Percentiles rank a stretch among this genome's conserved stretches.
Conservation (phyloP, 176 grass and related monocot species). For the Pharus latifolius region DNA sequence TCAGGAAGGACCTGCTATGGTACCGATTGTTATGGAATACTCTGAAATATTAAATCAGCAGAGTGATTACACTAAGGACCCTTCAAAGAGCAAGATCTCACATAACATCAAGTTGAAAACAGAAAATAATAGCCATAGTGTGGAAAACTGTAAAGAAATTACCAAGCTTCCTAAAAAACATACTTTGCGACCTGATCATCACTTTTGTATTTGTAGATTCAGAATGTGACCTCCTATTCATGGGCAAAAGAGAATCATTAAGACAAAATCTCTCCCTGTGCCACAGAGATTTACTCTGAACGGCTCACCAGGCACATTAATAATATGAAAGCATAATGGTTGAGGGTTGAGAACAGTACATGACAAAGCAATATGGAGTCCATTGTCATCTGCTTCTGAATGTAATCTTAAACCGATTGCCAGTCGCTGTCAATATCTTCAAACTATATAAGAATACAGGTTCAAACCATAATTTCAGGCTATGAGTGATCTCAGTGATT, state of each 20-base stretch:
- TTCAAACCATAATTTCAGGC: background rate
- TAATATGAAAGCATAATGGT: background rate
- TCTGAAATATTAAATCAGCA: background rate
- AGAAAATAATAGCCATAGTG: background rate
- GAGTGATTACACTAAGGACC: background rate
- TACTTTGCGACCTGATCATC: constrained; percentile 7
- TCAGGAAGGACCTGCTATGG: constrained; percentile 36
- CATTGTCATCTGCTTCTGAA: background rate
- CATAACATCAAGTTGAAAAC: background rate
- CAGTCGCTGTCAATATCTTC: background rate
- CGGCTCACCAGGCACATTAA: background rate
- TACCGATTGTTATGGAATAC: background rate
- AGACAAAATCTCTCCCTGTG: background rate
- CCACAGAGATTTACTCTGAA: background rate
- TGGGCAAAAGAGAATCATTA: constrained; percentile 31
- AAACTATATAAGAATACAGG: background rate
- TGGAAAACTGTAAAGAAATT: background rate
- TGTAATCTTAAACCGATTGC: background rate
- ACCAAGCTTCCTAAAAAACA: constrained; percentile 1
- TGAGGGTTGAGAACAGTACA: background rate
- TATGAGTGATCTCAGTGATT: background rate
- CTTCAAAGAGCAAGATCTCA: background rate
- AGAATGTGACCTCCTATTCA: constrained; percentile 40
- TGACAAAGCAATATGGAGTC: no score
- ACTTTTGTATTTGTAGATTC: constrained; percentile 12